Conservation (phyloP, 352 stramenopile species). For the Achlya hypogyna region DNA sequence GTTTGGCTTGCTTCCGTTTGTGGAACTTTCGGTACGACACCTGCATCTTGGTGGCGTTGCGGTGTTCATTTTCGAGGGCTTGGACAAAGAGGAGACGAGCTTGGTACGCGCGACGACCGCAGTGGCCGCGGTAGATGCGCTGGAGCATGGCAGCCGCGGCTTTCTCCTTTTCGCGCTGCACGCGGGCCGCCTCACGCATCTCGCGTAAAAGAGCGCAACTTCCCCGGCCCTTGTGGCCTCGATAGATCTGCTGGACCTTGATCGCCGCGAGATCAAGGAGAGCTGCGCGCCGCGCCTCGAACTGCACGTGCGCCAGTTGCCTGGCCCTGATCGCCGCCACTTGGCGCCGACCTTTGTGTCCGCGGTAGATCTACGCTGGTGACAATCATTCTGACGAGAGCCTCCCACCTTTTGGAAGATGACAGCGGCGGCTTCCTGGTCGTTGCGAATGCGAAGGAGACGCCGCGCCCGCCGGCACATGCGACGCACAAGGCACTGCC, state of each 20-base stretch:
- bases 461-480: slow-evolving; percentile 40
- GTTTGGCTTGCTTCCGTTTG: slow-evolving; percentile 32
- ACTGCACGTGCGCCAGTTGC: slow-evolving; percentile 32
- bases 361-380: slow-evolving; percentile 37
- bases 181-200: slow-evolving; percentile 34
- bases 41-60: slow-evolving; percentile 52
- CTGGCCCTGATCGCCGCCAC: slow-evolving; percentile 39
- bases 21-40: slow-evolving; percentile 56
- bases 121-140: slow-evolving; percentile 60
- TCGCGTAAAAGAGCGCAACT: slow-evolving; percentile 42
- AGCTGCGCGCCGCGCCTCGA: slow-evolving; percentile 39
- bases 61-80: slow-evolving; percentile 34
- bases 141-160: slow-evolving; percentile 52
- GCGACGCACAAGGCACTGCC: slow-evolving; percentile 40
- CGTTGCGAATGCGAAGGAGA: slow-evolving; percentile 40
- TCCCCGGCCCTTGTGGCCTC: slow-evolving; percentile 44
- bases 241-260: slow-evolving; percentile 64
- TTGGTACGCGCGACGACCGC: slow-evolving; percentile 37
- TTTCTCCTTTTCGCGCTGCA: slow-evolving; percentile 36
- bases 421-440: slow-evolving; percentile 48
- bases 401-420: slow-evolving; percentile 50
- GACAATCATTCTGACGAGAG: background rate
- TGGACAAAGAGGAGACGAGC: slow-evolving; percentile 42
- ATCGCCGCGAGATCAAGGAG: slow-evolving; percentile 52
- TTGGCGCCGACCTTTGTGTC: slow-evolving; percentile 39